Evolutionary conservation across 805 yeast genomes (phyloP), one percentile per base, ranked within the genome.

Genomic region (Pichia paraexigua): DNA sequence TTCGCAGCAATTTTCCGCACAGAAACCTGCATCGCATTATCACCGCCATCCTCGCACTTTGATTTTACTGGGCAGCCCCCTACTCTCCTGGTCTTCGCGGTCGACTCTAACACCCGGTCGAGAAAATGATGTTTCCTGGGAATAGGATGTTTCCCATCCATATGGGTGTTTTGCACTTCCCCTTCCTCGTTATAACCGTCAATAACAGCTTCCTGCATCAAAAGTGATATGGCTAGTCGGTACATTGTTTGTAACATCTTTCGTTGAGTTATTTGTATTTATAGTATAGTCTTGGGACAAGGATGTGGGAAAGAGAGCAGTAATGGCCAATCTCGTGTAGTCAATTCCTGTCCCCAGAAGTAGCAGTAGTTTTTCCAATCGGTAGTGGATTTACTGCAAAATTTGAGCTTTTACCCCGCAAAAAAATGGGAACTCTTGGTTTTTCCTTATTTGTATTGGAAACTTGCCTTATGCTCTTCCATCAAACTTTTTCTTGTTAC

Each of bases 181-280:
- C 30, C 30, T 10, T 27, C 30, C 30, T 11, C 30, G 9, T 7
- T 24, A 24, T 24, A 24, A 24, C 25, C 30, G 30, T 27, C 30
- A 27, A 27, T 27, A 11, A 10, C 46, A 12, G 32, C 50, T 25
- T 43, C 40, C 28, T 42, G 50, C 46, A 48, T 43, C 13, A 48
- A n/a, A 5, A 48, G n/a, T 2, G 47, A 48, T 13, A 48, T 41
- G 17, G 47, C 50, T 3, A 43, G n/a, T n/a, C 20, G 39, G n/a
- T 35, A 35, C 37, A 10, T 27, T 5, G 7, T 27, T 27, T 27
- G 13, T 10, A 11, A 10, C 30, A 10, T 30, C n/a, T 13, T 30
- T 12, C 35, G 17, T 30, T 12, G 13, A 30, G 3, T 13, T 13
- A n/a, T 30, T 28, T 2, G 7, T 28, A 15, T 3, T 30, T 24